Percentiles rank a stretch among this genome's conserved stretches.
Evolutionary conservation across 495 filamentous ascomycete genomes (phyloP).

Genomic region (Penicillium arizonense): DNA sequence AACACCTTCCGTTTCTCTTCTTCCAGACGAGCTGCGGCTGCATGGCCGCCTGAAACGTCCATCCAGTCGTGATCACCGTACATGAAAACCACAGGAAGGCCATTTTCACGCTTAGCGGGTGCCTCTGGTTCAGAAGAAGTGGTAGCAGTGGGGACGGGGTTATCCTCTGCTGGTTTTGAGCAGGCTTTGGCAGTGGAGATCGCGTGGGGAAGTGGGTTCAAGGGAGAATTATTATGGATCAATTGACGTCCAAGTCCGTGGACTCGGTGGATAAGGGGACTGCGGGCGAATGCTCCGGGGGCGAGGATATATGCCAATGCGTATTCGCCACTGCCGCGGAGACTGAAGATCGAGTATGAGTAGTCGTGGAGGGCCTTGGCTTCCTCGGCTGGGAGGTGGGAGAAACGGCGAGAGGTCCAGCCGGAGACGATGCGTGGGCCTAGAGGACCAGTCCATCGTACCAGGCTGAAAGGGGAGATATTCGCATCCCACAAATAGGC

Average conservation of each 20-base stretch:
- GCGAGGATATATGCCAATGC: slow-evolving; percentile 90
- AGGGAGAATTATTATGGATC: slow-evolving; percentile 27
- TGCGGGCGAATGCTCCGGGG: slow-evolving; percentile 87
- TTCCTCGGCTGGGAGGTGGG: slow-evolving; percentile 79
- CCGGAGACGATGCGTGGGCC: slow-evolving; percentile 90
- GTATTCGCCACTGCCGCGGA: slow-evolving; percentile 92
- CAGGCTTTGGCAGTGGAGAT: slow-evolving; percentile 7
- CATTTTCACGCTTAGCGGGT: slow-evolving; percentile 57
- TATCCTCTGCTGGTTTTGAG: slow-evolving; percentile 9
- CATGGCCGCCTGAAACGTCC: slow-evolving; percentile 85
- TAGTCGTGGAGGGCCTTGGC: slow-evolving; percentile 85
- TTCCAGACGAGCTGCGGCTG: slow-evolving; percentile 75
- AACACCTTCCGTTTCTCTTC: slow-evolving; percentile 61
- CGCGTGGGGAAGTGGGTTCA: slow-evolving; percentile 6
- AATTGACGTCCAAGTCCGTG: slow-evolving; percentile 77
- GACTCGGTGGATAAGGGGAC: slow-evolving; percentile 82
- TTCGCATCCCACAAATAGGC: slow-evolving; percentile 96
- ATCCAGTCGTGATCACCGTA: slow-evolving; percentile 99
- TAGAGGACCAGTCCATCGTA: slow-evolving; percentile 87
- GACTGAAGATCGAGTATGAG: slow-evolving; percentile 90
- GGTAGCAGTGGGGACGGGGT: neutral
- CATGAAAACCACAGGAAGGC: slow-evolving; percentile 84
- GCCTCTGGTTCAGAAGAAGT: slow-evolving; percentile 9
- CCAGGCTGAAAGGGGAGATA: slow-evolving; percentile 87
- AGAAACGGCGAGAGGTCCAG: slow-evolving; percentile 91